These are phyloP conservation scores for Pachysolen tannophilus DNA, from an alignment of 805 yeast genomes.

Conservation along the genomic window DNA sequence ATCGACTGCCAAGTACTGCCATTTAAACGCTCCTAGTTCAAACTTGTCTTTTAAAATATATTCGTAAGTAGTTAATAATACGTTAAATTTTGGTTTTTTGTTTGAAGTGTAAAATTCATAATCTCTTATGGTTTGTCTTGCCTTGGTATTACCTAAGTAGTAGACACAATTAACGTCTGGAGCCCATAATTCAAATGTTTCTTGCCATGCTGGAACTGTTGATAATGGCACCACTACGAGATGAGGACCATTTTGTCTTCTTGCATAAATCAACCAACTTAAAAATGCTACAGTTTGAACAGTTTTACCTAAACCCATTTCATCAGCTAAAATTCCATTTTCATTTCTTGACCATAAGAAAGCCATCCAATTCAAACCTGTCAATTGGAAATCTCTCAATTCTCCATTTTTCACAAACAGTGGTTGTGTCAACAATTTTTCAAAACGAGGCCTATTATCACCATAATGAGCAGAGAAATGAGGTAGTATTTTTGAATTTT, in stretches of 20 bases:
- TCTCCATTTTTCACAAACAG: slow-evolving; percentile 84
- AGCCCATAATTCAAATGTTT: slow-evolving; percentile 95
- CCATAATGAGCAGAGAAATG: slow-evolving; percentile 73
- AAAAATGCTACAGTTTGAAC: slow-evolving; percentile 93
- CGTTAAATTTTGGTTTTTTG: slow-evolving; percentile 77
- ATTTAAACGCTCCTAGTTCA: slow-evolving; percentile 73
- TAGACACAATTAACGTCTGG: slow-evolving; percentile 92
- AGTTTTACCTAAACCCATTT: slow-evolving; percentile 98
- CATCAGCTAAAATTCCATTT: slow-evolving; percentile 96
- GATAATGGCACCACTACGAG: slow-evolving; percentile 93
- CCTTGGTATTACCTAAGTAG: slow-evolving; percentile 84
- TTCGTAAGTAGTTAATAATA: slow-evolving; percentile 92
- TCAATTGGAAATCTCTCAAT: slow-evolving; percentile 92
- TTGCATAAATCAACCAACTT: slow-evolving; percentile 90
- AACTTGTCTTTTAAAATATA: slow-evolving; percentile 83
- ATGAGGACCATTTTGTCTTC: slow-evolving; percentile 97
- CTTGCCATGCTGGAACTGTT: slow-evolving; percentile 99
- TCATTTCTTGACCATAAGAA: slow-evolving; percentile 96
- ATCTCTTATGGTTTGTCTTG: slow-evolving; percentile 76
- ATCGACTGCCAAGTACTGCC: slow-evolving; percentile 98
- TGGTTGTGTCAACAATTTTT: slow-evolving; percentile 82
- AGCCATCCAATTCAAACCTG: slow-evolving; percentile 99
- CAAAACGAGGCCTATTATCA: slow-evolving; percentile 73
- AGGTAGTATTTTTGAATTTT: slow-evolving; percentile 80
- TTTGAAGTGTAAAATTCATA: slow-evolving; percentile 71